Percentiles rank a stretch among this genome's conserved stretches.
Conservation (phyloP, 2,329 filamentous ascomycete genomes). For the Dothidotthia symphoricarpi region DNA sequence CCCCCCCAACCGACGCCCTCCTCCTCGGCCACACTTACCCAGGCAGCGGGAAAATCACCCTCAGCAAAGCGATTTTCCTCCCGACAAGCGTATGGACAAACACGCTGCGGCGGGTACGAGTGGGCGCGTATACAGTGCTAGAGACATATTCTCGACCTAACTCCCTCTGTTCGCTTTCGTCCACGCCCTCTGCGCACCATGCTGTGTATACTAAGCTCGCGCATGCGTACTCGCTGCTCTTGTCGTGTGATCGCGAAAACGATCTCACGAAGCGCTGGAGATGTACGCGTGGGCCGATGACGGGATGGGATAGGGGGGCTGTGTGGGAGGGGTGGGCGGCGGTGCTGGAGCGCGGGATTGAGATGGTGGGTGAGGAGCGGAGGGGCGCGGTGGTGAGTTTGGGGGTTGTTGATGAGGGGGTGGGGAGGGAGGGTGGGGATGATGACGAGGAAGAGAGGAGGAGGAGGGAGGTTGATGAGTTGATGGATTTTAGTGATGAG, state of each 20-base stretch:
- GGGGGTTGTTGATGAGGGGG: conserved; percentile 4
- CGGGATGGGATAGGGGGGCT: conserved; percentile 18
- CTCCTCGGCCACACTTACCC: conserved; percentile 24
- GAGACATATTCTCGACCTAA: conserved; percentile 20
- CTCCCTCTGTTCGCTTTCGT: not conserved
- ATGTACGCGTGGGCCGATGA: conserved; percentile 20
- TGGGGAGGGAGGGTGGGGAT: conserved; percentile 6
- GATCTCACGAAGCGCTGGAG: conserved; percentile 36
- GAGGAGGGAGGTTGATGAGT: conserved; percentile 19
- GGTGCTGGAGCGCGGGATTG: conserved; percentile 16
- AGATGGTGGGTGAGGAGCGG: conserved; percentile 22
- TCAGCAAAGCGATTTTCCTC: conserved; percentile 28
- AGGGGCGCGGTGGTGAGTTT: conserved; percentile 7
- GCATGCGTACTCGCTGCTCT: conserved; percentile 20
- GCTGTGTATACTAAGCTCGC: conserved; percentile 22
- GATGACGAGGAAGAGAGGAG: conserved; percentile 10
- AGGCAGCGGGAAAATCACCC: conserved; percentile 6
- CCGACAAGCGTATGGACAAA: conserved; percentile 22
- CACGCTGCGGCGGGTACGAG: conserved; percentile 10
- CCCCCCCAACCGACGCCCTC: conserved; percentile 28
- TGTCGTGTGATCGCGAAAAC: conserved; percentile 15
- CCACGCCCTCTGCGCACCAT: not conserved
- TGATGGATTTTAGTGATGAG: conserved; percentile 17
- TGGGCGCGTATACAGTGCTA: conserved; percentile 14
- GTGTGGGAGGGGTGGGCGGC: conserved; percentile 38